phyloP scores from a whole-genome alignment of 805 yeast species.

The Metschnikowia colocasiae region DNA sequence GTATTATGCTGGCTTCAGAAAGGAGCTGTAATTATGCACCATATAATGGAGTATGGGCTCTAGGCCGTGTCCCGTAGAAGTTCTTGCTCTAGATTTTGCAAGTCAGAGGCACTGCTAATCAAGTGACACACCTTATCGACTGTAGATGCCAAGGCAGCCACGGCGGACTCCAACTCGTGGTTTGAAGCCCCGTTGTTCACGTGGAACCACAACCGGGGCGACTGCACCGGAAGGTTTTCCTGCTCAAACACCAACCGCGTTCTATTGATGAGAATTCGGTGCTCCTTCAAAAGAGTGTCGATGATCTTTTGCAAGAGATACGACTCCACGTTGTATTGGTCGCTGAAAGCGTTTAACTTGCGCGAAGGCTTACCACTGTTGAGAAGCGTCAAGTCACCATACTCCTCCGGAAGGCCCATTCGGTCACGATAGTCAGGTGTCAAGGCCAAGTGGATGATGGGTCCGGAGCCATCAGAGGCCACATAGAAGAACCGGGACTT shows the following conservation, averaged over 20 bases:
- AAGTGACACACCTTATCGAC: conserved; percentile 23
- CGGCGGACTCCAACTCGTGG: conserved; percentile 26
- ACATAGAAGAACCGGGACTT: conserved; percentile 44
- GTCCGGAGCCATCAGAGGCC: conserved; percentile 56
- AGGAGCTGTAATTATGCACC: background rate
- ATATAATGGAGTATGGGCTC: background rate
- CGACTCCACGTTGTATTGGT: conserved; percentile 49
- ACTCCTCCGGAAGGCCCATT: conserved; percentile 46
- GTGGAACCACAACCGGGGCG: conserved; percentile 36
- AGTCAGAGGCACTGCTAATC: conserved; percentile 23
- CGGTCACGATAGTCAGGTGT: conserved; percentile 41
- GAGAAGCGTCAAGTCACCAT: conserved; percentile 45
- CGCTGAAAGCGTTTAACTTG: conserved; percentile 40
- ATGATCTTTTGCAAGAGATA: conserved; percentile 64
- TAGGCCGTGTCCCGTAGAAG: conserved; percentile 4
- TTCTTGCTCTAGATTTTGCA: conserved; percentile 27
- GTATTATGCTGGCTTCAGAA: conserved; percentile 2
- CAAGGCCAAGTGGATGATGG: conserved; percentile 66
- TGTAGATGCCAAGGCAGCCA: conserved; percentile 21
- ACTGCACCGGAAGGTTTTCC: conserved; percentile 35
- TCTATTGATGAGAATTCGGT: conserved; percentile 60
- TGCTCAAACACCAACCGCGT: conserved; percentile 62
- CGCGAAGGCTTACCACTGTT: conserved; percentile 45
- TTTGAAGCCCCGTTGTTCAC: conserved; percentile 27
- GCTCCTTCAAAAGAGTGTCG: conserved; percentile 48